A percentile compares a stretch with the other conserved stretches of the same genome.
Conservation (phyloP, 257 asterid genomes). For the Sherardia arvensis region DNA sequence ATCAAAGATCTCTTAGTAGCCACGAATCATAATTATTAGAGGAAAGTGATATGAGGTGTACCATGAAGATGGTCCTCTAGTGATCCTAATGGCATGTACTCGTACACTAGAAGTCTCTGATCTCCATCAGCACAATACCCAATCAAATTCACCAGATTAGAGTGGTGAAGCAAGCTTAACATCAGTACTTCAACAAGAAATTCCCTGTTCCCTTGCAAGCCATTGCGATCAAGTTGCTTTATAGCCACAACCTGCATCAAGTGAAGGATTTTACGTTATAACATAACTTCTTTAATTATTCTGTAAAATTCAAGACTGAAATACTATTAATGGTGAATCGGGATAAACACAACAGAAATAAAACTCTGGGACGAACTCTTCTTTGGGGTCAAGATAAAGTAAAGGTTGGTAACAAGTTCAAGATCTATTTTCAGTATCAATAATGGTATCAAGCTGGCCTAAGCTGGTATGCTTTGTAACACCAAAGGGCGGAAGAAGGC, state of each 20-base stretch:
- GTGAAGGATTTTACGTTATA: neutral
- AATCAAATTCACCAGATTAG: slow-evolving; percentile 65
- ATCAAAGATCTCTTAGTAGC: neutral
- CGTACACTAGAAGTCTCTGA: slow-evolving; percentile 75
- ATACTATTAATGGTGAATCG: no score
- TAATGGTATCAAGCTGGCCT: neutral
- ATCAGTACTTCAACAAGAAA: slow-evolving; percentile 78
- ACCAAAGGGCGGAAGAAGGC: no score
- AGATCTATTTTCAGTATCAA: neutral
- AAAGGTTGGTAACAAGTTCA: neutral
- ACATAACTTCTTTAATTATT: neutral
- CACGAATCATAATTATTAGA: neutral
- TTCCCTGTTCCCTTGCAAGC: slow-evolving; percentile 82
- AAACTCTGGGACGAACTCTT: no score
- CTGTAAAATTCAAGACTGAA: neutral
- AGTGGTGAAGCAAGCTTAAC: slow-evolving; percentile 73
- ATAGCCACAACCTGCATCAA: slow-evolving; percentile 59
- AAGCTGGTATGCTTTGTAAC: no score
- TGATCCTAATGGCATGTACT: slow-evolving; percentile 81
- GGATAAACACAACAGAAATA: no score
- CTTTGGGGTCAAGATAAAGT: no score
- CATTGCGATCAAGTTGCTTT: slow-evolving; percentile 71
- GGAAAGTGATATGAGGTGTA: slow-evolving; percentile 14
- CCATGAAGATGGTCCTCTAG: slow-evolving; percentile 78
- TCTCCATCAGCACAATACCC: slow-evolving; percentile 93